Conservation (phyloP, 148 eudicot species). For the Rhododendron ferrugineum region DNA sequence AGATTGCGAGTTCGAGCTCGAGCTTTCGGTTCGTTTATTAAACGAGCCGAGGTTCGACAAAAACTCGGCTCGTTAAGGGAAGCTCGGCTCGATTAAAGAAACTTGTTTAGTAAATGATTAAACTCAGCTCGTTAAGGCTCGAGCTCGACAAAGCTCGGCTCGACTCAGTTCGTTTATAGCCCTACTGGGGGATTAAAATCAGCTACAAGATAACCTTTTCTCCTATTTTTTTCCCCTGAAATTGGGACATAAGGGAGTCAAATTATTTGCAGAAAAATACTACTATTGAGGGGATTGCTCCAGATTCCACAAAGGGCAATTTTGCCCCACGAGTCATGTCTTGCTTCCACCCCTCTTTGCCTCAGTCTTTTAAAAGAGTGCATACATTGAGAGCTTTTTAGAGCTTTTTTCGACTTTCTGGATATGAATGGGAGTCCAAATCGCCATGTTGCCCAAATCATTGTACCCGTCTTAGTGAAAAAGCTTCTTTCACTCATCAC, state of each 20-base stretch:
- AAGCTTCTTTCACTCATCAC: background rate
- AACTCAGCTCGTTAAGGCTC: too few relatives aligned
- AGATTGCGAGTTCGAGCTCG: too few relatives aligned
- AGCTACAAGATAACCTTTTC: too few relatives aligned
- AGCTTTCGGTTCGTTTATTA: too few relatives aligned
- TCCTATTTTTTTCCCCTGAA: background rate
- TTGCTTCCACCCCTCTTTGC: background rate
- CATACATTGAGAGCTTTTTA: background rate
- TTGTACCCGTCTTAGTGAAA: background rate
- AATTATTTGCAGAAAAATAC: background rate
- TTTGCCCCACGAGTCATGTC: background rate
- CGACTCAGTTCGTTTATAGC: too few relatives aligned
- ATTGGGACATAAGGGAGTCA: background rate
- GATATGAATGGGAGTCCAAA: background rate
- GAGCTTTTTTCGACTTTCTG: background rate
- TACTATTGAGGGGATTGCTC: background rate
- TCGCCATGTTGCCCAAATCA: conserved; percentile 4
- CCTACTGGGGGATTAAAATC: too few relatives aligned
- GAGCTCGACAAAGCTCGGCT: too few relatives aligned
- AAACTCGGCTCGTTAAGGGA: too few relatives aligned
- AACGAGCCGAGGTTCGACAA: too few relatives aligned
- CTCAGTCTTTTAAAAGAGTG: background rate
- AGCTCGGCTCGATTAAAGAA: too few relatives aligned
- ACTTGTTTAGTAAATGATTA: too few relatives aligned
- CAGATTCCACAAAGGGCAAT: background rate